Percentiles rank a stretch among this genome's conserved stretches.
These are phyloP conservation scores for Saturnispora quitensis DNA, from an alignment of 805 yeast species.

Conservation along the genomic window DNA sequence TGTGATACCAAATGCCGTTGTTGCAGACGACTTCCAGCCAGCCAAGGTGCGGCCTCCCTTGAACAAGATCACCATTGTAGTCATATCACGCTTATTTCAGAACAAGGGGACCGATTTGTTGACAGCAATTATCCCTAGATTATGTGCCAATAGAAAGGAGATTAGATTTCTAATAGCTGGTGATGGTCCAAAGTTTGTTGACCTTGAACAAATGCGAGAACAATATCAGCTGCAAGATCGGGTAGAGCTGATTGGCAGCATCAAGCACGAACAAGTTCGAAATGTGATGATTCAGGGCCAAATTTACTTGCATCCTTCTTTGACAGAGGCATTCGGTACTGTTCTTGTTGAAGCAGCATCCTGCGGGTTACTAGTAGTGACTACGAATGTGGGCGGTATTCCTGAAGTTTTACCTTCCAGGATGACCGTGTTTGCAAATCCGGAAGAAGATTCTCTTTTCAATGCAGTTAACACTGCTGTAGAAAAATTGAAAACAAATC, in stretches of 20 bases:
- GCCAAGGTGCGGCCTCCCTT: constrained; percentile 23
- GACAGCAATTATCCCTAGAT: constrained; percentile 73
- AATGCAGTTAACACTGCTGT: constrained; percentile 69
- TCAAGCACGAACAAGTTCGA: constrained; percentile 86
- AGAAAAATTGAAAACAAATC: constrained; percentile 40
- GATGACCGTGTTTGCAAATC: constrained; percentile 87
- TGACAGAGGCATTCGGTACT: constrained; percentile 97
- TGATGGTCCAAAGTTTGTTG: constrained; percentile 92
- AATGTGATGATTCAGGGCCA: constrained; percentile 91
- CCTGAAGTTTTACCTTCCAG: constrained; percentile 91
- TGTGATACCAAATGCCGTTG: constrained; percentile 95
- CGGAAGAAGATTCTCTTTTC: constrained; percentile 77
- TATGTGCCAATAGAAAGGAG: constrained; percentile 53
- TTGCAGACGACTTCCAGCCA: constrained; percentile 72
- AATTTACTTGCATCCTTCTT: constrained; percentile 84
- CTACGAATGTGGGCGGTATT: constrained; percentile 95
- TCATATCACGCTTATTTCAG: constrained; percentile 85
- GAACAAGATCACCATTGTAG: constrained; percentile 66
- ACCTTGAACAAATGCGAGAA: constrained; percentile 92
- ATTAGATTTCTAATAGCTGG: constrained; percentile 88
- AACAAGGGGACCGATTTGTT: constrained; percentile 92
- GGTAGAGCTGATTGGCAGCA: constrained; percentile 77
- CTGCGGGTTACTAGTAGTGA: constrained; percentile 87
- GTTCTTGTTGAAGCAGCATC: constrained; percentile 96
- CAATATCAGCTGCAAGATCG: constrained; percentile 75